A percentile compares a stretch with the other conserved stretches of the same genome.
Conservation (phyloP, 1,284 basidiomycete species). For the Takashimella koratensis region DNA sequence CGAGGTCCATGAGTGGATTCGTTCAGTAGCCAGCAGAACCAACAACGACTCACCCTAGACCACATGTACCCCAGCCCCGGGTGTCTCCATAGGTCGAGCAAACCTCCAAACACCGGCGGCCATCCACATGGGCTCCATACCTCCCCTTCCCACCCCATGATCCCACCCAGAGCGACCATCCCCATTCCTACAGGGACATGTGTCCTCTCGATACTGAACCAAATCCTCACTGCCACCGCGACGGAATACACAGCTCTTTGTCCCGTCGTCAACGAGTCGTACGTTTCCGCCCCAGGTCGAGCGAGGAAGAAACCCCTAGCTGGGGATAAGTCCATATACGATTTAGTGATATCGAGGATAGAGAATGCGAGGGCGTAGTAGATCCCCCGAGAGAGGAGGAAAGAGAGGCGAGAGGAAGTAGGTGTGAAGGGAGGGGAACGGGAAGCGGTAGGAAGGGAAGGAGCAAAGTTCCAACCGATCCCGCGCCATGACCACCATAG, state of each 20-base stretch:
- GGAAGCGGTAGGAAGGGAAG: constrained; percentile 25
- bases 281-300: constrained; percentile 9
- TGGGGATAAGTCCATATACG: constrained; percentile 23
- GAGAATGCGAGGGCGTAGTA: constrained; percentile 15
- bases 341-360: constrained; percentile 20
- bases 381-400: constrained; percentile 12
- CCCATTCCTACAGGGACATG: constrained; percentile 11
- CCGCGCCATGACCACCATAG: constrained; percentile 37
- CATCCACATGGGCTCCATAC: constrained; percentile 42
- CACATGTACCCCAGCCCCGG: constrained; percentile 39
- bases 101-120: constrained; percentile 37
- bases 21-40: too few species aligned
- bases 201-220: constrained; percentile 21
- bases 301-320: constrained; percentile 27
- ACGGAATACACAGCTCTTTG: constrained; percentile 27
- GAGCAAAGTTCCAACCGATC: constrained; percentile 40
- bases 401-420: constrained; percentile 17
- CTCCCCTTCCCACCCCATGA: constrained; percentile 35
- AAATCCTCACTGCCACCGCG: constrained; percentile 23
- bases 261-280: constrained; percentile 14
- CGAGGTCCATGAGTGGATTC: not conserved
- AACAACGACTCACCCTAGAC: constrained; percentile 32
- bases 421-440: constrained; percentile 23
- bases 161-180: constrained; percentile 27
- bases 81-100: constrained; percentile 27